Conservation (phyloP, 768 basidiomycete genomes). For the Cubamyces lactineus region DNA sequence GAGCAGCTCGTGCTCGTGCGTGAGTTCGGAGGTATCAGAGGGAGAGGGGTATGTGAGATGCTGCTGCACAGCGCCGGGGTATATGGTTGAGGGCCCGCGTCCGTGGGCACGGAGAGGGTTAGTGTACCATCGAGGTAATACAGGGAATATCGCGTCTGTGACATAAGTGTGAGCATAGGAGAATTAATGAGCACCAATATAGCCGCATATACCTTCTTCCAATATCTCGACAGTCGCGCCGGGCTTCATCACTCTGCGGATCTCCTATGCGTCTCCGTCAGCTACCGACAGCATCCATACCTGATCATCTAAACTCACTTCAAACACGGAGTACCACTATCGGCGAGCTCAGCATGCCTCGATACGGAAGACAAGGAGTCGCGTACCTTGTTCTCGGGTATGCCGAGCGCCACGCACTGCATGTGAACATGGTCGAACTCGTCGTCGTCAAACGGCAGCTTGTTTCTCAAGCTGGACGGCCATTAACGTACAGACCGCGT, state of each 20-base stretch:
- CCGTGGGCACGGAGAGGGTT: slow-evolving; percentile 57
- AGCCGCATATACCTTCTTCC: slow-evolving; percentile 61
- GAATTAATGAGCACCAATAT: not conserved
- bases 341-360: slow-evolving; percentile 6
- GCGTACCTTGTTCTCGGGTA: slow-evolving; percentile 74
- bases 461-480: slow-evolving; percentile 63
- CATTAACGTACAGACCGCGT: not conserved
- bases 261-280: slow-evolving; percentile 52
- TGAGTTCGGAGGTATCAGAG: slow-evolving; percentile 13
- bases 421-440: slow-evolving; percentile 85
- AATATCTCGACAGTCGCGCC: slow-evolving; percentile 73
- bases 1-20: slow-evolving; percentile 71
- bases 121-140: slow-evolving; percentile 78
- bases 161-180: not conserved
- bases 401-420: slow-evolving; percentile 40
- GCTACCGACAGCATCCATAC: not conserved
- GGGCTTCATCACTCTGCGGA: slow-evolving; percentile 68
- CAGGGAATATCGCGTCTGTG: slow-evolving; percentile 76
- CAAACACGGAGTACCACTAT: slow-evolving; percentile 71
- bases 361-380: not conserved
- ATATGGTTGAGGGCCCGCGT: slow-evolving; percentile 45
- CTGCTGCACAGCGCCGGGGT: slow-evolving; percentile 55
- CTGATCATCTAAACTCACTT: slow-evolving; percentile 44
- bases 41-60: slow-evolving; percentile 7
- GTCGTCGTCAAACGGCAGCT: slow-evolving; percentile 80